These are phyloP conservation scores for Rhizoctonia solani DNA, from an alignment of 1,284 basidiomycete genomes.

Conservation along the genomic window DNA sequence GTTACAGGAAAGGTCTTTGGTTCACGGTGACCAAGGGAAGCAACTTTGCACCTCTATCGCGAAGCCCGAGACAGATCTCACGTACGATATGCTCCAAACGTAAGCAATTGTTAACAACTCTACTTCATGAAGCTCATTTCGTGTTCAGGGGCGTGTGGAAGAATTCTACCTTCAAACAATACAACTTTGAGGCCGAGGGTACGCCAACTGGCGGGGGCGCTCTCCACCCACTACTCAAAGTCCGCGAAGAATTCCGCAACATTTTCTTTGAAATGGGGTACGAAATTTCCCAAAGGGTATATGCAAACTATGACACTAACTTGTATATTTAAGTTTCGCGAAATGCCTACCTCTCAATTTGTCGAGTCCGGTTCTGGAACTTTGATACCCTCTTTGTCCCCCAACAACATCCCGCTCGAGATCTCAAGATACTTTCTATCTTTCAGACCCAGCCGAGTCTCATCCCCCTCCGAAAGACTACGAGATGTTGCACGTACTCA, in stretches of 20 bases:
- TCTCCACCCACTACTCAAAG: conserved; percentile 95
- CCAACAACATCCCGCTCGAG: conserved; percentile 98
- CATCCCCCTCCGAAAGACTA: conserved; percentile 82
- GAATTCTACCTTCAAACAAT: conserved; percentile 91
- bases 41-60: conserved; percentile 89
- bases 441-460: conserved; percentile 87
- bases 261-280: conserved; percentile 99
- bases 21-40: conserved; percentile 87
- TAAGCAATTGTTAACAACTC: conserved; percentile 48
- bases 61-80: conserved; percentile 97
- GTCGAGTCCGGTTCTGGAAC: conserved; percentile 99
- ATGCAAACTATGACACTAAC: background rate
- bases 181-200: conserved; percentile 98
- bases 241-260: conserved; percentile 95
- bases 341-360: conserved; percentile 98
- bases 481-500: conserved; percentile 85
- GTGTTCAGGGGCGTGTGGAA: conserved; percentile 79
- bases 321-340: conserved; percentile 75
- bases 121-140: background rate
- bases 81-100: conserved; percentile 93
- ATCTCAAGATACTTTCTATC: conserved; percentile 98
- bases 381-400: conserved; percentile 99
- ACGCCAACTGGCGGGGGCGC: conserved; percentile 87
- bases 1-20: conserved; percentile 87
- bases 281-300: conserved; percentile 41